Conservation (phyloP, 2,329 filamentous ascomycete genomes). For the Xylaria digitata region DNA sequence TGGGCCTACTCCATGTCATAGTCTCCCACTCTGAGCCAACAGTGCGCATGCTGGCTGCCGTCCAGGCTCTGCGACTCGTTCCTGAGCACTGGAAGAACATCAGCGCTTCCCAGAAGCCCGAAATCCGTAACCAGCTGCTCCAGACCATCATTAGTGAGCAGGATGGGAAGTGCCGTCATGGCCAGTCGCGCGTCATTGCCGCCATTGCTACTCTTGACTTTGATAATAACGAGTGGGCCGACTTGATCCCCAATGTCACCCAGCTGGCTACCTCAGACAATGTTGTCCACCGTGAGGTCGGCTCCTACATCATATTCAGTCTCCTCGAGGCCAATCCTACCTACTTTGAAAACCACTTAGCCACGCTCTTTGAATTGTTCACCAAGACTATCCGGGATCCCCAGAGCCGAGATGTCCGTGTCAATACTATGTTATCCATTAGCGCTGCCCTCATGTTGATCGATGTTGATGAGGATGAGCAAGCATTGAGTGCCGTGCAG, state of each 20-base stretch:
- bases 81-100: slow-evolving; percentile 86
- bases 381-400: slow-evolving; percentile 88
- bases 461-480: slow-evolving; percentile 84
- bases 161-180: slow-evolving; percentile 81
- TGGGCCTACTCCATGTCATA: slow-evolving; percentile 88
- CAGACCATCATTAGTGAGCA: slow-evolving; percentile 85
- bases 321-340: slow-evolving; percentile 89
- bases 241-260: slow-evolving; percentile 82
- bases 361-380: slow-evolving; percentile 85
- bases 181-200: slow-evolving; percentile 87
- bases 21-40: slow-evolving; percentile 78
- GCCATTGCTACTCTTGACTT: slow-evolving; percentile 88
- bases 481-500: slow-evolving; percentile 80
- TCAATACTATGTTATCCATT: slow-evolving; percentile 93
- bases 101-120: slow-evolving; percentile 78
- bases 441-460: slow-evolving; percentile 88
- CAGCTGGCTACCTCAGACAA: slow-evolving; percentile 81
- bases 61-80: slow-evolving; percentile 87
- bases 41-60: slow-evolving; percentile 88
- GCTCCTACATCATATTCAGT: slow-evolving; percentile 92
- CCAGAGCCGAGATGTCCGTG: slow-evolving; percentile 89
- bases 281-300: slow-evolving; percentile 86
- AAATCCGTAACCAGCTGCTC: slow-evolving; percentile 84
- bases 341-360: slow-evolving; percentile 82
- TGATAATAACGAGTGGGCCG: slow-evolving; percentile 84